phyloP scores from a whole-genome alignment of 164 flowering plant species.

The Vitis amurensis region DNA sequence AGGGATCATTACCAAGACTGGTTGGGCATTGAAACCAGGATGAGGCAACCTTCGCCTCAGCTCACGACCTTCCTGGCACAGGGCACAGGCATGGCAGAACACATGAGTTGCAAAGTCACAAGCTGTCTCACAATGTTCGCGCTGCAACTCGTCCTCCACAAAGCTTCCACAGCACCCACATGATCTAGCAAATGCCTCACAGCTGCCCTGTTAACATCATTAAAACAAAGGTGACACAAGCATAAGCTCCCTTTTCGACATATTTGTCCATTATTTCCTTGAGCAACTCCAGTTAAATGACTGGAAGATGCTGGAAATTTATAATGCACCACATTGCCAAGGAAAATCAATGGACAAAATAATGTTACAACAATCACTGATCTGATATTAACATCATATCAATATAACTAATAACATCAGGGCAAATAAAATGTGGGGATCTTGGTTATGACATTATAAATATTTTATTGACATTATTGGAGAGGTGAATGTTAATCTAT shows the following conservation, averaged over 20 bases:
- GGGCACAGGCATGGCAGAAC: slow-evolving; percentile 77
- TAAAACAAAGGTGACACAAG: neutral
- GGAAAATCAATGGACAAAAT: too few species aligned
- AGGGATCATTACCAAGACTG: slow-evolving; percentile 75
- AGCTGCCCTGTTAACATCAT: slow-evolving; percentile 71
- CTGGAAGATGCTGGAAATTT: too few species aligned
- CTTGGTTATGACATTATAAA: too few species aligned
- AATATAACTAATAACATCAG: too few species aligned
- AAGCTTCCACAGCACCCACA: slow-evolving; percentile 77
- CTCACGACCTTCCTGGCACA: slow-evolving; percentile 97
- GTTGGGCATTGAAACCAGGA: slow-evolving; percentile 71
- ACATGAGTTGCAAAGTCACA: slow-evolving; percentile 85
- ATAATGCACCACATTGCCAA: too few species aligned
- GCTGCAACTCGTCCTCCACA: slow-evolving; percentile 65
- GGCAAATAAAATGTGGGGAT: too few species aligned
- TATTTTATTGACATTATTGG: too few species aligned
- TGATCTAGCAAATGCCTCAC: slow-evolving; percentile 67
- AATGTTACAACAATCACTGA: too few species aligned
- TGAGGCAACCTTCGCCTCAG: slow-evolving; percentile 86
- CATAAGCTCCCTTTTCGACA: neutral
- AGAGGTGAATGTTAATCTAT: too few species aligned
- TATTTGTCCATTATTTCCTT: too few species aligned
- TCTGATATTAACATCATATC: too few species aligned
- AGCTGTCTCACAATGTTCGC: slow-evolving; percentile 70
- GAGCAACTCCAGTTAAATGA: too few species aligned